Base-by-base conservation (phyloP, 352 stramenopile genomes). In the Phytopythium sindhum region DNA sequence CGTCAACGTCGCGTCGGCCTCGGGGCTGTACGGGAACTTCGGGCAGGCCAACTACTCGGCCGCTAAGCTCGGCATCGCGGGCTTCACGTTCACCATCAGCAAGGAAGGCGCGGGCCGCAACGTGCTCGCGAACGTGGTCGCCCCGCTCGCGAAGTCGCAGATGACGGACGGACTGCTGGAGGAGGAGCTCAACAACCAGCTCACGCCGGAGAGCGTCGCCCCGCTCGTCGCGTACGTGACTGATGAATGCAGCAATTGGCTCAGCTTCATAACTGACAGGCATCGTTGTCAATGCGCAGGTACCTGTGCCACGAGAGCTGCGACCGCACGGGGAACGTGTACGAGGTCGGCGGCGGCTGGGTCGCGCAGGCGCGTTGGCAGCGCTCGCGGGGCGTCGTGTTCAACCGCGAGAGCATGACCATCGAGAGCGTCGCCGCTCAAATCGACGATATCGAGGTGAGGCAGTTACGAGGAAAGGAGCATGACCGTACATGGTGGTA, bases 31-130 rank as follows among this genome's bases (percentile, higher is more conserved):
- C 65, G 89, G 89, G 42, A 96, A 96, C 66, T 96, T 97, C 39
- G 89, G 89, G 6, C 89, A 97, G 61, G 83, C 88, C 48, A 97
- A 97, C 70, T 97, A 97, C 67, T 81, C 81, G 42, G 81, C 84
- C 5, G 82, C 84, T 51, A 98, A 98, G 69, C 69, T 98, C 29
- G 95, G 91, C 19, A 92, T 98, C 52, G 94, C 97, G 21, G 95
- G 93, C 0, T 78, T 98, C 51, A 97, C 90, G 26, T 92, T 96
- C 66, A 91, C 96, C 17, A 66, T 97, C 19, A 90, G 85, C 62
- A 84, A 93, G 53, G 89, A 97, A 75, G 89, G 89, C 29, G 69
- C 61, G 9, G 80, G 84, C 59, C 83, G 81, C 55, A 93, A 93
- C 57, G 82, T 96, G 28, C 58, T 89, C 28, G 77, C 78, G 6